A percentile compares a stretch with the other conserved stretches of the same genome.
These are phyloP conservation scores for Leccinum subgranulosum DNA, from an alignment of 768 basidiomycete species.

Conservation along the genomic window DNA sequence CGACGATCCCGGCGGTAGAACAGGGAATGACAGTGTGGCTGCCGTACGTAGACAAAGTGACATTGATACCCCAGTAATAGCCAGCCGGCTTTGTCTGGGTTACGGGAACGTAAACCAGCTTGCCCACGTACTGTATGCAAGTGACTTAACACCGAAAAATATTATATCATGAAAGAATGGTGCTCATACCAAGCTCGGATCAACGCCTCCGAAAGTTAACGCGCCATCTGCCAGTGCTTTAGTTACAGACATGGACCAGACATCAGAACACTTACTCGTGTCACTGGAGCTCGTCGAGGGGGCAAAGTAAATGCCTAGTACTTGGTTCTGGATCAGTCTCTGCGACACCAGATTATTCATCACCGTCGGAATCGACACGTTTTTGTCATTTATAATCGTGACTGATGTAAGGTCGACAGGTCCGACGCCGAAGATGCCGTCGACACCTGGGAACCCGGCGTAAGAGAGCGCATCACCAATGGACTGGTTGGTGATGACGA, in stretches of 20 bases:
- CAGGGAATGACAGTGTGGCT: conserved; percentile 8
- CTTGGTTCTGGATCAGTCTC: conserved; percentile 9
- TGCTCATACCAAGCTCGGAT: not conserved
- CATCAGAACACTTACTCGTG: not conserved
- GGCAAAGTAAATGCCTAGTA: conserved; percentile 7
- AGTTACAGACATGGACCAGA: not conserved
- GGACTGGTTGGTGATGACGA: conserved; percentile 28
- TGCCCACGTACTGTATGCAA: conserved; percentile 18
- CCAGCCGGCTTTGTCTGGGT: too few relatives aligned
- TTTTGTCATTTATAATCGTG: not conserved
- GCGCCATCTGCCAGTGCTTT: not conserved
- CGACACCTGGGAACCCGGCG: conserved; percentile 14
- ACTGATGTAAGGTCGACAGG: conserved; percentile 14
- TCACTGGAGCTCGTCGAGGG: not conserved
- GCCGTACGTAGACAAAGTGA: conserved; percentile 8
- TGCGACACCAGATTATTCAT: conserved; percentile 20
- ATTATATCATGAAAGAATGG: not conserved
- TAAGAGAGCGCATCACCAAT: conserved; percentile 25
- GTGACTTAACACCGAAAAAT: not conserved
- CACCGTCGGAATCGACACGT: conserved; percentile 17
- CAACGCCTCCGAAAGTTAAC: not conserved
- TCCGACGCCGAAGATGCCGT: conserved; percentile 26
- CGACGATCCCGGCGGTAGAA: not conserved
- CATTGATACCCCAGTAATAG: too few relatives aligned
- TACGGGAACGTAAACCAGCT: conserved; percentile 2